Evolutionary conservation across 2,329 filamentous ascomycete genomes (phyloP).

Genomic region (Xylaria sp.): DNA sequence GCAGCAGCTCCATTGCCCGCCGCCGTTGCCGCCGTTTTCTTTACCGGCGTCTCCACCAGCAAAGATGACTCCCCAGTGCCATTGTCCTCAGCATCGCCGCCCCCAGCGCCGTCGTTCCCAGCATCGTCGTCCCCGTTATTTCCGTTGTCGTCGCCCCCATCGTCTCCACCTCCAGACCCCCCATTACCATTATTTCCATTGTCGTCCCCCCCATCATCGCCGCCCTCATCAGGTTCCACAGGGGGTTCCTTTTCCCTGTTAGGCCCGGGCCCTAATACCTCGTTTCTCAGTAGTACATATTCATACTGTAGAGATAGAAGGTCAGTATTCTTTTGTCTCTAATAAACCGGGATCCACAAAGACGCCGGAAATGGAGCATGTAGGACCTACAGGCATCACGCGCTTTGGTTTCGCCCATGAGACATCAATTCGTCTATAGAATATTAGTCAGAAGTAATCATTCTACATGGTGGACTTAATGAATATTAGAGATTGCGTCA

Average conservation of each 20-base stretch:
- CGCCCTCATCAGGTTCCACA: too few species aligned
- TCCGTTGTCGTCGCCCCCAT: background rate
- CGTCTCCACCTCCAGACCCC: background rate
- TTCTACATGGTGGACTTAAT: too few species aligned
- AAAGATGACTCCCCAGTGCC: too few species aligned
- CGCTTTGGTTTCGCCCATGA: slow-evolving; percentile 25
- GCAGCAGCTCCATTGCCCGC: too few species aligned
- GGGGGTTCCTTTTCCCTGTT: too few species aligned
- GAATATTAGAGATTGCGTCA: too few species aligned
- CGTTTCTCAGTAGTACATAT: background rate
- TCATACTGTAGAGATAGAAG: slow-evolving; percentile 3
- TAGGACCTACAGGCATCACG: slow-evolving; percentile 16
- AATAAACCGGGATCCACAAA: background rate
- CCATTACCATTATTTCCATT: background rate
- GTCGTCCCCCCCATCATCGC: background rate
- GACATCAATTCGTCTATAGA: slow-evolving; percentile 9
- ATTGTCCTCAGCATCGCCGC: too few species aligned
- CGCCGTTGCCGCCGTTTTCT: too few species aligned
- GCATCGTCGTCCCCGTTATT: background rate
- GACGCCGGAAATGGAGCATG: background rate
- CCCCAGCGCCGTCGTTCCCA: too few species aligned
- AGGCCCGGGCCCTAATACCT: too few species aligned
- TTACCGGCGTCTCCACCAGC: background rate
- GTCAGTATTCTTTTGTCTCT: background rate
- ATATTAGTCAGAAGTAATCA: background rate